A percentile compares a stretch with the other conserved stretches of the same genome.
Evolutionary conservation across 768 basidiomycete species (phyloP).

Genomic region (Tylopilus vinaceipallidus): DNA sequence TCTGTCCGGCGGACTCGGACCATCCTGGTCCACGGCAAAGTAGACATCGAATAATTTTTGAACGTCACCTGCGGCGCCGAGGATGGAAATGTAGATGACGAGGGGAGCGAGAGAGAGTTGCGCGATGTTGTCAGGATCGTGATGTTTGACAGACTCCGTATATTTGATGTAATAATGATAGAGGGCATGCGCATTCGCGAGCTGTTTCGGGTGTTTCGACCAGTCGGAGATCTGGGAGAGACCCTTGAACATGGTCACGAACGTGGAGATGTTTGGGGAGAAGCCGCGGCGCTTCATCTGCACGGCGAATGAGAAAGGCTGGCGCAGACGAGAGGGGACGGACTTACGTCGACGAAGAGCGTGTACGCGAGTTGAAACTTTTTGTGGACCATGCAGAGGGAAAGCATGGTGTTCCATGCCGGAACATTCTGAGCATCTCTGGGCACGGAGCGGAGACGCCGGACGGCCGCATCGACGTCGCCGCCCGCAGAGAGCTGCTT

Average conservation of each 20-base stretch:
- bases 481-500: constrained; percentile 54
- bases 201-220: constrained; percentile 55
- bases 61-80: constrained; percentile 56
- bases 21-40: constrained; percentile 61
- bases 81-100: constrained; percentile 62
- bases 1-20: constrained; percentile 58
- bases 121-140: constrained; percentile 46
- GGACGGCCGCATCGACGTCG: constrained; percentile 60
- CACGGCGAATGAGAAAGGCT: constrained; percentile 2
- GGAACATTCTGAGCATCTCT: constrained; percentile 70
- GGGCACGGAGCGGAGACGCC: constrained; percentile 66
- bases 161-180: constrained; percentile 58
- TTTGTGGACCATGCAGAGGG: constrained; percentile 54
- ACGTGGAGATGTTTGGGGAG: constrained; percentile 65
- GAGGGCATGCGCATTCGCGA: constrained; percentile 56
- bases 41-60: constrained; percentile 77
- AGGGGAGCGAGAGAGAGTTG: constrained; percentile 47
- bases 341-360: constrained; percentile 67
- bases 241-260: constrained; percentile 65
- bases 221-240: constrained; percentile 62
- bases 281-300: constrained; percentile 88
- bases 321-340: constrained; percentile 10
- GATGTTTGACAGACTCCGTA: constrained; percentile 45
- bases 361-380: constrained; percentile 59
- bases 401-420: constrained; percentile 81